Percentiles rank a stretch among this genome's conserved stretches.
Conservation (phyloP, 2,329 filamentous ascomycete species). For the Fusarium floridanum region DNA sequence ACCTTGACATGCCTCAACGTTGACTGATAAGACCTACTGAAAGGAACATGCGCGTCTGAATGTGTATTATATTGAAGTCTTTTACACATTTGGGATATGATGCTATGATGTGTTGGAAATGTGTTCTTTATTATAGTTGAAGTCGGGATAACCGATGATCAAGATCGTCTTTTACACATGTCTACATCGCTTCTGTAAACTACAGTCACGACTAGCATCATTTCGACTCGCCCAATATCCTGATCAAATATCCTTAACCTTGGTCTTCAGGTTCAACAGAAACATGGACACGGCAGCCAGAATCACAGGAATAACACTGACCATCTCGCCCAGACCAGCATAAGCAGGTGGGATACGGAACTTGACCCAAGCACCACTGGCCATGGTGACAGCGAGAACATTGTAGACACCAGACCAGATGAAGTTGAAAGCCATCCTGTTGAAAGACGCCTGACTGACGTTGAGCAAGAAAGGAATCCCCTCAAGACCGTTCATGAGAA, state of each 20-base stretch:
- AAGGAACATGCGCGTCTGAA: too few species aligned
- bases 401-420: slow-evolving; percentile 72
- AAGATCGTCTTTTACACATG: too few species aligned
- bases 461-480: slow-evolving; percentile 61
- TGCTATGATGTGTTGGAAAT: too few species aligned
- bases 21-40: not conserved
- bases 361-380: slow-evolving; percentile 68
- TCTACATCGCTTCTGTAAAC: too few species aligned
- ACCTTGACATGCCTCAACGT: not conserved
- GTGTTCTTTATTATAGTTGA: too few species aligned
- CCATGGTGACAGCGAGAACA: slow-evolving; percentile 69
- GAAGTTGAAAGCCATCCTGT: slow-evolving; percentile 63
- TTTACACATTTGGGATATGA: too few species aligned
- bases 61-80: too few species aligned
- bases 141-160: too few species aligned
- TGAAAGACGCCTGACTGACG: slow-evolving; percentile 53
- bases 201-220: too few species aligned
- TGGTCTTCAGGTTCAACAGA: not conserved
- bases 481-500: slow-evolving; percentile 62
- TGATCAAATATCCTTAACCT: not conserved
- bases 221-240: too few species aligned
- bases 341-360: slow-evolving; percentile 50
- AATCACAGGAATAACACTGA: not conserved
- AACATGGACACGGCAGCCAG: not conserved
- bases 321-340: slow-evolving; percentile 1